Evolutionary conservation across 1,139 yeast genomes (phyloP).

Genomic region (Candida tropicalis): DNA sequence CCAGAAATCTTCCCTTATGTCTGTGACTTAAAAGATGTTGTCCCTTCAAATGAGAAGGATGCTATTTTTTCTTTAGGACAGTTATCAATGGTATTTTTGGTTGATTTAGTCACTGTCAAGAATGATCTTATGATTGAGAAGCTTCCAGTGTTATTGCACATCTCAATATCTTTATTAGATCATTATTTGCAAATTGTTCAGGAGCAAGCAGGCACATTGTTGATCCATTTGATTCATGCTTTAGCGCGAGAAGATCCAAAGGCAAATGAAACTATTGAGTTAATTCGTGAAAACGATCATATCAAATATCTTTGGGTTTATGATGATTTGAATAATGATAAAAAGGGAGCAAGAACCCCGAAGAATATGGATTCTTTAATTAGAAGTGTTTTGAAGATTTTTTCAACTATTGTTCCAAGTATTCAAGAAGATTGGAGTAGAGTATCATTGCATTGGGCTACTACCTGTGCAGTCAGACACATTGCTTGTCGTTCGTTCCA

Average conservation of each 20-base stretch:
- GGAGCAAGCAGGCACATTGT: slow-evolving; percentile 77
- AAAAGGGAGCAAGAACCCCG: slow-evolving; percentile 85
- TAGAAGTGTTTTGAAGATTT: slow-evolving; percentile 61
- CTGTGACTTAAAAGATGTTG: slow-evolving; percentile 64
- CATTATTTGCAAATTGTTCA: slow-evolving; percentile 84
- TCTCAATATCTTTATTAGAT: slow-evolving; percentile 78
- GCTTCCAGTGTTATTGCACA: slow-evolving; percentile 80
- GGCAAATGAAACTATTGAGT: slow-evolving; percentile 53
- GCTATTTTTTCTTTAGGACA: slow-evolving; percentile 88
- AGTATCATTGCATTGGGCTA: slow-evolving; percentile 89
- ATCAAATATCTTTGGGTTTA: slow-evolving; percentile 69
- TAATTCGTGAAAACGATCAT: slow-evolving; percentile 51
- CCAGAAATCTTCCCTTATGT: slow-evolving; percentile 59
- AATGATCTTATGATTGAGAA: slow-evolving; percentile 56
- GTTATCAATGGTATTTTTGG: slow-evolving; percentile 78
- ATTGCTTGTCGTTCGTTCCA: slow-evolving; percentile 97
- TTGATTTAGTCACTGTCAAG: slow-evolving; percentile 71
- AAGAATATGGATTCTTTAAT: slow-evolving; percentile 82
- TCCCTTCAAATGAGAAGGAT: slow-evolving; percentile 66
- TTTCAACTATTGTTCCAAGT: slow-evolving; percentile 49
- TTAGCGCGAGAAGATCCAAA: slow-evolving; percentile 59
- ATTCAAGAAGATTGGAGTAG: slow-evolving; percentile 84
- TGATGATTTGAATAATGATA: slow-evolving; percentile 79
- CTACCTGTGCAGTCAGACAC: slow-evolving; percentile 96
- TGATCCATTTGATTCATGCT: slow-evolving; percentile 72